Base-by-base conservation (phyloP, 768 basidiomycete genomes). In the Imleria badia region DNA sequence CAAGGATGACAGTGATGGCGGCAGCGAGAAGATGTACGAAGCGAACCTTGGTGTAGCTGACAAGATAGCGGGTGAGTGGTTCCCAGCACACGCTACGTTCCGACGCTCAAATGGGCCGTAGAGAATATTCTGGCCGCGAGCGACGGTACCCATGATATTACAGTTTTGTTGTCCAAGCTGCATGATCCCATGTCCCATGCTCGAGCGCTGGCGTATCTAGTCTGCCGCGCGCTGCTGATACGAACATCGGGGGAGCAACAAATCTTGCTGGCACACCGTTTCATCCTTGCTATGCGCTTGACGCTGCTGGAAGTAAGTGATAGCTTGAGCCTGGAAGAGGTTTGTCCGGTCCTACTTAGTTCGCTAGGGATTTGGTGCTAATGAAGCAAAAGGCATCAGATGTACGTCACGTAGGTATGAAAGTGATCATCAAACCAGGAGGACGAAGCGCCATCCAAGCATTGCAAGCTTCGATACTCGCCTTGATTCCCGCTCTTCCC, bases 41-140 rank as follows among this genome's bases (percentile, higher is more conserved):
- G 64, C 78, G 3, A 91, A 93, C 62, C 54, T 80, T 33, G 74
- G 70, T 1, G 64, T 93, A 22, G 78, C 83, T 2, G 69, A 74
- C 23, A 80, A 80, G 61, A 82, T 94, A 52, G 89, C 90, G 48
- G 81, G 91, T 91, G 48, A 55, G 60, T 43, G 12, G 26, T 43
- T 49, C 36, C 36, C 10, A 7, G n/a, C 14, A 14, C 8, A 20
- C 22, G 17, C 9, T 22, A 6, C 31, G 20, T n/a, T 31, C 19
- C 4, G 23, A 33, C 12, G n/a, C 45, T 22, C 52, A 46, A 48
- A 53, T 33, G 30, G 30, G 49, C 30, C 53, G 17, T 59, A 91
- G 91, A 82, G 45, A 91, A 89, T 55, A 81, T 92, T 47, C 62
- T 86, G 11, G 66, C 66, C 3, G 87, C 86, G 0, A 73, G 77